Base-by-base conservation (phyloP, 345 rosid species). In the Carallia pectinifolia region DNA sequence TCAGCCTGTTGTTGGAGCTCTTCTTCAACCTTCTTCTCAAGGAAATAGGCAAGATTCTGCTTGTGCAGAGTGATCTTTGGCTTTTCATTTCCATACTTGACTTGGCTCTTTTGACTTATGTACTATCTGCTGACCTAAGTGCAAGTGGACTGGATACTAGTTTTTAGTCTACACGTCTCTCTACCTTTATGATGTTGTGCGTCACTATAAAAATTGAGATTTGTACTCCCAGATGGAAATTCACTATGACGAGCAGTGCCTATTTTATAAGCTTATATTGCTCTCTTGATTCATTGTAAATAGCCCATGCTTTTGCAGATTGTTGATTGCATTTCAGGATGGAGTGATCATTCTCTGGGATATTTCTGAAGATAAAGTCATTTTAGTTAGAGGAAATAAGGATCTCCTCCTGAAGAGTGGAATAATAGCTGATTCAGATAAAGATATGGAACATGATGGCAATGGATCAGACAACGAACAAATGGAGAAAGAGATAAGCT, bases 331-430 rank as follows among this genome's bases (percentile, higher is more conserved):
- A 40, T 76, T 62, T 56, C 65, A 76, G 66, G 68, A 71, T 66
- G 80, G 80, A 34, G 34, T 71, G 52, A 71, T 76, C 29, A 50
- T 71, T 67, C 69, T 76, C 19, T 76, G 80, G 80, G 76, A 71
- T 62, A 65, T 53, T 19, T 67, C 69, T 56, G 76, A 76, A 31
- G 80, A 67, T 67, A 67, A 71, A 71, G 69, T 67, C 37, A 44
- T 76, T 40, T 36, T 62, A 27, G 67, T 50, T 67, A 62, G 53
- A 71, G 80, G 76, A 67, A 71, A 76, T 58, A 76, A 67, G 50
- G 76, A 76, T 62, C 72, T 76, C 37, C 69, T 62, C 19, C 48
- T 76, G 65, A 67, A 71, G 69, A 61, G 61, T 56, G 64, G 67
- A 71, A 55, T 73, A 30, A 15, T 67, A 16, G 34, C 62, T 63